Evolutionary conservation across 768 basidiomycete species (phyloP).

Genomic region (Mycena maculata): DNA sequence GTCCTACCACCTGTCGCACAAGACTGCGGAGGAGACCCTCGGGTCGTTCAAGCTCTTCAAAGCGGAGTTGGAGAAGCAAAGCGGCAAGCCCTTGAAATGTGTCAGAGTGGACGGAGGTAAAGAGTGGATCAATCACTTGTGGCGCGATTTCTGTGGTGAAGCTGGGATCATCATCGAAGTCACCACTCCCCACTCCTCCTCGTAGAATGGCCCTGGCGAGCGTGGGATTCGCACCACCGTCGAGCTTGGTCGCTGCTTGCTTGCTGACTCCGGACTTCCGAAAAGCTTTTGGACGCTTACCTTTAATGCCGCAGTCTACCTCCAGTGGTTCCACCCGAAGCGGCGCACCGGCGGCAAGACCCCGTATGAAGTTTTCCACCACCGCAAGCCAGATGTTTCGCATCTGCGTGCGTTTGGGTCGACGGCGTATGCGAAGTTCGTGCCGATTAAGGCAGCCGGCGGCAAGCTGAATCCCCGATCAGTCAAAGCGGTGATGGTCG

Average conservation of each 20-base stretch:
- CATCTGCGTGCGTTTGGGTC: too few species aligned
- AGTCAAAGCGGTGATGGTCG: slow-evolving; percentile 34
- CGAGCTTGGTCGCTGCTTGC: slow-evolving; percentile 38
- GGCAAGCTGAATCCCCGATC: too few species aligned
- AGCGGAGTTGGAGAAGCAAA: slow-evolving; percentile 14
- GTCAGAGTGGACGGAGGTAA: slow-evolving; percentile 12
- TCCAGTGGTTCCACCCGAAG: slow-evolving; percentile 29
- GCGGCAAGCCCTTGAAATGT: background rate
- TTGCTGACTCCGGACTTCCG: slow-evolving; percentile 38
- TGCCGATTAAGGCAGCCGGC: too few species aligned
- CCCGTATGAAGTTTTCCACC: slow-evolving; percentile 29
- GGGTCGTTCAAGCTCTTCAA: slow-evolving; percentile 5
- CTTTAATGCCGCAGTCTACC: slow-evolving; percentile 29
- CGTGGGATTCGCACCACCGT: slow-evolving; percentile 41
- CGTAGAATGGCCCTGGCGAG: slow-evolving; percentile 48
- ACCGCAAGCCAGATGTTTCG: too few species aligned
- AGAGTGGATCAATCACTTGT: slow-evolving; percentile 18
- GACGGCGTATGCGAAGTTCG: too few species aligned
- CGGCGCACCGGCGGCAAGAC: slow-evolving; percentile 14
- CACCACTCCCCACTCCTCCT: slow-evolving; percentile 43
- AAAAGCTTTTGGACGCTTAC: slow-evolving; percentile 35
- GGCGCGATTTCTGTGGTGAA: background rate
- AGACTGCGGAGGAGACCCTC: background rate
- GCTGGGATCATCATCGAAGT: slow-evolving; percentile 30
- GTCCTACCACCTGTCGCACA: background rate